phyloP scores from a whole-genome alignment of 768 basidiomycete genomes.

The Epithele typhae region DNA sequence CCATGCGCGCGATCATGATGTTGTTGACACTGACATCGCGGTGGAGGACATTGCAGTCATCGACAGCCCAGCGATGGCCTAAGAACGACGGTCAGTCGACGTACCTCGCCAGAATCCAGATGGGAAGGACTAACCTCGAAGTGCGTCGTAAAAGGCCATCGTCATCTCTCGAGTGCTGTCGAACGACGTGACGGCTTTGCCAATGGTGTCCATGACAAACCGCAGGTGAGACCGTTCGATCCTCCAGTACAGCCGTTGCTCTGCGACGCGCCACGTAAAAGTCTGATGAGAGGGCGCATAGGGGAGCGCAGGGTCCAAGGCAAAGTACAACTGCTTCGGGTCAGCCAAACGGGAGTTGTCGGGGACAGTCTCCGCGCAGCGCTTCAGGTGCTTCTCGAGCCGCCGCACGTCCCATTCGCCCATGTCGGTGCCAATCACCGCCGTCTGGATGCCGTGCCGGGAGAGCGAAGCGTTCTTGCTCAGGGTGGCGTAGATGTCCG shows the following conservation, averaged over 20 bases:
- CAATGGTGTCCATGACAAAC: conserved; percentile 4
- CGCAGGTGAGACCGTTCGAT: conserved; percentile 12
- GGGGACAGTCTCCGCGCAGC: too few species aligned
- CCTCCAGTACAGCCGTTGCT: not conserved
- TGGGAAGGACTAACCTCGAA: not conserved
- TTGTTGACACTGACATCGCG: conserved; percentile 18
- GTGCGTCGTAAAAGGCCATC: conserved; percentile 2
- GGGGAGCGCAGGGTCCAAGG: too few species aligned
- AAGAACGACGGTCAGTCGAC: not conserved
- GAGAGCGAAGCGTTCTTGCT: too few species aligned
- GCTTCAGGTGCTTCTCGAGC: not conserved
- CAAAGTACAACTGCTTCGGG: not conserved
- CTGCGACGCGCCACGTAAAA: too few species aligned
- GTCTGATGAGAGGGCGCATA: too few species aligned
- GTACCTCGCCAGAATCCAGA: too few species aligned
- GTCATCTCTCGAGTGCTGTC: conserved; percentile 4
- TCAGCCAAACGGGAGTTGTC: too few species aligned
- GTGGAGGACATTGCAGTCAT: too few species aligned
- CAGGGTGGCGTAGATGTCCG: conserved; percentile 2
- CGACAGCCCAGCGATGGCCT: conserved; percentile 14
- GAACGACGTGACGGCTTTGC: conserved; percentile 6
- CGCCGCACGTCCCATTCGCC: conserved; percentile 2
- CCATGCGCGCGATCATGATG: conserved; percentile 11
- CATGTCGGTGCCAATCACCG: not conserved
- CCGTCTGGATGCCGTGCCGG: too few species aligned